Conservation (phyloP, 495 filamentous ascomycete genomes). For the Chaetomium tenue region DNA sequence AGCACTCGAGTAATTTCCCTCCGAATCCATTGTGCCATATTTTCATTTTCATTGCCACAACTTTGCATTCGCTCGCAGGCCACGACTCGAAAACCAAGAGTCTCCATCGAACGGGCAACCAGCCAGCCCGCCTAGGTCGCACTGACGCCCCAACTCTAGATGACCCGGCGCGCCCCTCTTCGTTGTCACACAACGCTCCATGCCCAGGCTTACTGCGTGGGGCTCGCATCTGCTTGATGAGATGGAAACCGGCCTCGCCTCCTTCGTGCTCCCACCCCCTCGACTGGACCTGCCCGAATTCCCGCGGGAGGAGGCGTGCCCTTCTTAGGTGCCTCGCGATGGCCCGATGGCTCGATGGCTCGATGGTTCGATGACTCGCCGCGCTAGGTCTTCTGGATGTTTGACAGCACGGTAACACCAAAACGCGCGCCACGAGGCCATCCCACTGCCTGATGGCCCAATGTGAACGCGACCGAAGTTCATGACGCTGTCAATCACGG, state of each 20-base stretch:
- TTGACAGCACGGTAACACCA: conserved; percentile 13
- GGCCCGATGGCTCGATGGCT: too few relatives aligned
- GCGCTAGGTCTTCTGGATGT: neutral
- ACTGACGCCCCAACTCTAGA: neutral
- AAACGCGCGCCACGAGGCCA: conserved; percentile 12
- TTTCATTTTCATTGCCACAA: too few relatives aligned
- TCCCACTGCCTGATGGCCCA: neutral
- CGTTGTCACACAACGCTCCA: conserved; percentile 15
- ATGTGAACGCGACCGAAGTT: neutral
- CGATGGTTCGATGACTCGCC: neutral
- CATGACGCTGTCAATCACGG: neutral
- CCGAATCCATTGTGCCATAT: too few relatives aligned
- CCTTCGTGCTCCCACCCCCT: neutral
- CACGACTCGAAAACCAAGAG: too few relatives aligned
- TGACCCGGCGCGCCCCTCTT: neutral
- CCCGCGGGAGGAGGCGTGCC: neutral
- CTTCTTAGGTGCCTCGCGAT: neutral
- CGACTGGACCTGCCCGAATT: neutral
- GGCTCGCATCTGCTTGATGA: conserved; percentile 11
- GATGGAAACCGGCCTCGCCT: neutral
- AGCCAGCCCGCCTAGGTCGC: neutral
- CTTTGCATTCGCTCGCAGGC: too few relatives aligned
- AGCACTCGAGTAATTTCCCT: too few relatives aligned
- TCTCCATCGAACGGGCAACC: too few relatives aligned
- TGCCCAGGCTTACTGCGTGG: conserved; percentile 3